Evolutionary conservation across 2,329 filamentous ascomycete species (phyloP), one percentile per base, ranked within the genome.

Genomic region (Fusarium pilosicola): DNA sequence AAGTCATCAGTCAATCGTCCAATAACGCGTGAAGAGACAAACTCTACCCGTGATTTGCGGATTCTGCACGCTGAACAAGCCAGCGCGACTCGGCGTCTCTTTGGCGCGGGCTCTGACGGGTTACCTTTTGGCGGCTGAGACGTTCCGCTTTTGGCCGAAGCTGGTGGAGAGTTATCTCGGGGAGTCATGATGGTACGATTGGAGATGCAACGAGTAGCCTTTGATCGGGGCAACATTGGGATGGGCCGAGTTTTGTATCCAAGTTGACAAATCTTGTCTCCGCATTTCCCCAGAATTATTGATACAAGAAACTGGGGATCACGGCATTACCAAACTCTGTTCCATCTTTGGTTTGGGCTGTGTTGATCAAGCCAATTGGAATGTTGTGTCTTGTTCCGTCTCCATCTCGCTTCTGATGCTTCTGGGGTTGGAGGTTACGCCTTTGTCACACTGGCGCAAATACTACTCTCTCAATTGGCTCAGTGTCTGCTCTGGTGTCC

Each of bases 11-110:
- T 28, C 2, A 46, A 1, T 3, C 7, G 3, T 36, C 38, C 24
- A 55, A 45, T 57, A 5, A 6, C n/a, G 14, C 5, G 12, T 7
- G n/a, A 0, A 5, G 18, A 30, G 6, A 22, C 4, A 24, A 3
- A 22, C 18, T 4, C 18, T 24, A 64, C 63, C 41, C 63, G 13
- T 38, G 63, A 66, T 38, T 66, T 66, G 11, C 63, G 63, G 24
- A 66, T 66, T 17, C 63, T 66, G 4, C 63, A 66, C 2, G 63
- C 60, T 0, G 63, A 65, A 14, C 63, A 66, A 5, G 63, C 63
- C 18, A 66, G 10, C 6, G 63, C 63, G 6, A 66, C 42, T 13
- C 63, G 42, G 2, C 63, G 63, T 36, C 63, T 48, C 36, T 66
- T 66, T 13, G 63, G 60, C 11, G 36, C 41, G 1, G 60, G 48